phyloP scores from a whole-genome alignment of 2,329 filamentous ascomycete genomes.

The Dothideomycetes sp. region DNA sequence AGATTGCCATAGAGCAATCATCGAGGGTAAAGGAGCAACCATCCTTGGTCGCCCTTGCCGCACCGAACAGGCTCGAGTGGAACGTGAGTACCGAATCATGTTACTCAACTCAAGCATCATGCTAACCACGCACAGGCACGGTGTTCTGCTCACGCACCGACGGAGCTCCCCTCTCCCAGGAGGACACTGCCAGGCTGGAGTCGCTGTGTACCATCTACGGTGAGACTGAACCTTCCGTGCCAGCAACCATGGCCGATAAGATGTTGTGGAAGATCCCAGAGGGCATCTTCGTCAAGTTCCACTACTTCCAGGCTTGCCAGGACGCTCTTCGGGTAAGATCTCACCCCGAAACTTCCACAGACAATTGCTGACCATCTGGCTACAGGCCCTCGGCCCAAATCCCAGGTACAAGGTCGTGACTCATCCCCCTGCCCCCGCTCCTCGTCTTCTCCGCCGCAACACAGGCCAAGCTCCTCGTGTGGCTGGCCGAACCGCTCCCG shows the following conservation, averaged over 20 bases:
- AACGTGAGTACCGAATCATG: slow-evolving; percentile 33
- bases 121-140: slow-evolving; percentile 6
- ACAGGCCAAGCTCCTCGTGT: neutral
- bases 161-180: neutral
- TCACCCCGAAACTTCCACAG: neutral
- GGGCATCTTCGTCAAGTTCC: slow-evolving; percentile 19
- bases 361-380: neutral
- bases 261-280: slow-evolving; percentile 18
- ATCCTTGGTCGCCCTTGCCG: slow-evolving; percentile 30
- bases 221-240: slow-evolving; percentile 14
- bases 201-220: too few relatives aligned
- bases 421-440: neutral
- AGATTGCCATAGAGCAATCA: slow-evolving; percentile 39
- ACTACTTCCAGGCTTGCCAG: slow-evolving; percentile 17
- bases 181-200: too few relatives aligned
- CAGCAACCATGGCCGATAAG: too few relatives aligned
- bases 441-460: neutral
- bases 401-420: neutral
- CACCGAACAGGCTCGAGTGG: slow-evolving; percentile 48
- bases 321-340: slow-evolving; percentile 18
- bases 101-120: neutral
- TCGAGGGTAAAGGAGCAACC: slow-evolving; percentile 39
- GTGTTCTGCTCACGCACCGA: slow-evolving; percentile 1
- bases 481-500: neutral
- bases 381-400: too few relatives aligned